Percentiles rank a stretch among this genome's conserved stretches.
Evolutionary conservation across 2,329 filamentous ascomycete genomes (phyloP).

Genomic region (Stachybotrys chlorohalonatus): DNA sequence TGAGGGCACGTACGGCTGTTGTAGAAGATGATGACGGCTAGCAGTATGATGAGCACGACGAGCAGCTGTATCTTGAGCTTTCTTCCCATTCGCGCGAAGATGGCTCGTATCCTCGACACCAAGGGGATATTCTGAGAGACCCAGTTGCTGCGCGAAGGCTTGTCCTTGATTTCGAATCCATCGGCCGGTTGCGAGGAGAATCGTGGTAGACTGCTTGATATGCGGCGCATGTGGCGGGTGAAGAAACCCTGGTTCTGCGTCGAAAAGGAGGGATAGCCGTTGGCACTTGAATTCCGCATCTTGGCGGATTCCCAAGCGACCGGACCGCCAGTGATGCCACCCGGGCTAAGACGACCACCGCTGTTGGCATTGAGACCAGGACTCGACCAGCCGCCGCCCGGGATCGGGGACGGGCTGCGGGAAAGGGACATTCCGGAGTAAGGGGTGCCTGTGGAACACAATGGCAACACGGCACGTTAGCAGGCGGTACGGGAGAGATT

Average conservation of each 20-base stretch:
- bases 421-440: constrained; percentile 68
- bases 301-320: constrained; percentile 80
- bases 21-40: constrained; percentile 59
- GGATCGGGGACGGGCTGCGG: constrained; percentile 76
- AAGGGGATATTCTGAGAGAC: constrained; percentile 33
- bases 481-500: neutral
- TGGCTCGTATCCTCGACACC: constrained; percentile 35
- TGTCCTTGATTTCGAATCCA: constrained; percentile 70
- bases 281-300: constrained; percentile 63
- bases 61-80: constrained; percentile 57
- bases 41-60: constrained; percentile 48
- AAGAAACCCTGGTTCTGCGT: constrained; percentile 84
- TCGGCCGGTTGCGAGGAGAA: constrained; percentile 47
- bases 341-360: constrained; percentile 51
- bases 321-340: constrained; percentile 41
- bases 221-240: constrained; percentile 68
- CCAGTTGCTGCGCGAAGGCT: constrained; percentile 49
- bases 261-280: constrained; percentile 69
- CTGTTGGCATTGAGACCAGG: constrained; percentile 48
- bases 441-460: constrained; percentile 38
- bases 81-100: constrained; percentile 47
- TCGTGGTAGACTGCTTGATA: constrained; percentile 70
- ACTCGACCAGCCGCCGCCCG: constrained; percentile 78
- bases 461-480: constrained; percentile 16
- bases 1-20: constrained; percentile 55